Evolutionary conservation across 2,329 filamentous ascomycete species (phyloP), one percentile per base, ranked within the genome.

Genomic region (Sphaerulina vaccinii): DNA sequence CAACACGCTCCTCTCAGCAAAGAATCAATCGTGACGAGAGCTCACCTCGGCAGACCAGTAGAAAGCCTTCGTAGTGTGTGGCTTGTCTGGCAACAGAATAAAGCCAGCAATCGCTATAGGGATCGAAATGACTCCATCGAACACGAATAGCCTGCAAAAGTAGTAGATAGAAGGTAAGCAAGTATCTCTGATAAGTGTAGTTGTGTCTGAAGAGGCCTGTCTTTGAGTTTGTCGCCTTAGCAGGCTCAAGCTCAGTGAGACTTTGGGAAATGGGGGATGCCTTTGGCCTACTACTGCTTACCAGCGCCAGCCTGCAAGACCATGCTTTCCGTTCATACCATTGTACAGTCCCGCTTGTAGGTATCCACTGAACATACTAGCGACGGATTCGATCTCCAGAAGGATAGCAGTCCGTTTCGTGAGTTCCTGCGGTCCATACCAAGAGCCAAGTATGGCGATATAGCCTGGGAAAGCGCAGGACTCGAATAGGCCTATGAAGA

Each of bases 281-380:
- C n/a, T n/a, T n/a, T n/a, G n/a, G n/a, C n/a, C n/a, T n/a, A n/a
- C n/a, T n/a, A n/a, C n/a, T n/a, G n/a, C n/a, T 29, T 7, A 29
- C 57, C 57, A 59, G 8, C 52, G 41, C 57, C 57, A 58, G 3
- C 50, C 57, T 4, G 57, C 55, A 7, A 59, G 35, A 1, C 54
- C 55, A 23, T 39, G 36, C 10, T 42, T 42, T 21, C 52, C 55
- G 19, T 55, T 51, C 54, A 59, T 57, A 24, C 52, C 41, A 21
- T 44, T 50, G 21, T 59, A 57, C 29, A 57, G 42, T 13, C 52
- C 57, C 9, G 57, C 52, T 47, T 57, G 57, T 2, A 59, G 21
- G 27, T 57, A 57, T 5, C 54, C 55, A 5, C 51, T 52, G 36
- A 59, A 55, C 57, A 59, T 57, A 27, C 44, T 42, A 4, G 54